Base-by-base conservation (phyloP, 257 asterid genomes). In the Scutellaria minor region DNA sequence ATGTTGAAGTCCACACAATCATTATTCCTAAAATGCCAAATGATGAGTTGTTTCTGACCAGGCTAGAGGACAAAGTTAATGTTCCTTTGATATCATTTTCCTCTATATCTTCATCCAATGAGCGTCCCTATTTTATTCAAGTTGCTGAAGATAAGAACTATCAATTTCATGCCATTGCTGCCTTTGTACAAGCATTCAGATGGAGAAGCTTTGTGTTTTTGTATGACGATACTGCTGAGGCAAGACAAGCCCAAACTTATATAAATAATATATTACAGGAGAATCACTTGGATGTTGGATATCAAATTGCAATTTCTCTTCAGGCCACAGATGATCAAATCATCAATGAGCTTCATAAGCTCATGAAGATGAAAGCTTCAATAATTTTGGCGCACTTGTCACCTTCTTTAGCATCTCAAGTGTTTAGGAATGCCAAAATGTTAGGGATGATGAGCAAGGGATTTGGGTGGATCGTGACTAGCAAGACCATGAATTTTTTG, bases 381-480 rank as follows among this genome's bases (percentile, higher is more conserved):
- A 69, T 80, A 8, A 69, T 74, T 42, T 10, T 86, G 66, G 80
- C 82, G n/a, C 87, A 80, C 24, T 14, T 83, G 78, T 69, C 88
- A 18, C 72, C 77, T 10, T 58, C 78, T 42, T 76, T 71, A 10
- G 70, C 82, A 22, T 68, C 82, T 46, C 79, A 24, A 54, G 70
- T 86, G 46, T 78, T 86, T 70, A 10, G 9, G 45, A 70, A 24
- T 24, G 81, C 85, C 1, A 78, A 75, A 64, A 51, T 24, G 69
- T 72, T 85, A 1, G 81, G 82, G 41, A 77, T 83, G 88, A 75
- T 77, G 82, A 65, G 70, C 64, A 73, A 70, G 57, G 88, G 85
- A 42, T 79, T 60, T 66, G 85, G 82, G 9, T 86, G 90, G 90
- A 67, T 86, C 6, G 46, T 78, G 46, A 86, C 85, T 5, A 80